Evolutionary conservation across 2,329 filamentous ascomycete species (phyloP).

Genomic region (Gaeumannomyces tritici): DNA sequence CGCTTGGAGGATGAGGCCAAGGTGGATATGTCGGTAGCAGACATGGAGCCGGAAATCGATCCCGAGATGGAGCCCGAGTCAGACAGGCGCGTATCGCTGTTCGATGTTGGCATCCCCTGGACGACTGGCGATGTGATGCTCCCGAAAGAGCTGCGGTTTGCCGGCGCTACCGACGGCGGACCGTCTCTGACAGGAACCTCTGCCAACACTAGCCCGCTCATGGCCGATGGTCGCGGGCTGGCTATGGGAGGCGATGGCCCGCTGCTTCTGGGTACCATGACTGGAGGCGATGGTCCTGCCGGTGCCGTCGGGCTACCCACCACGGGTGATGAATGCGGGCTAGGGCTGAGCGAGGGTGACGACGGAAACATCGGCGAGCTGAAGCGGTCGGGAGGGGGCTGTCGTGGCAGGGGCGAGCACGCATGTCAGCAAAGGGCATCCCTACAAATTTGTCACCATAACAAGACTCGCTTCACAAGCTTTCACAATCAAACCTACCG

Average conservation of each 20-base stretch:
- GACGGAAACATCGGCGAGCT: neutral
- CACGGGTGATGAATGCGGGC: neutral
- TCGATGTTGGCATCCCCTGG: neutral
- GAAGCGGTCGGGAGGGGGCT: neutral
- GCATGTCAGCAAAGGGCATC: neutral
- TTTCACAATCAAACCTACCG: conserved; percentile 13
- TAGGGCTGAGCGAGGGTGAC: neutral
- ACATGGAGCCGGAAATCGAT: neutral
- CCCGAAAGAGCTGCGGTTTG: neutral
- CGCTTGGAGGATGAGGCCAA: conserved; percentile 17
- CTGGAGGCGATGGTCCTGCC: neutral
- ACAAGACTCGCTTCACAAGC: conserved; percentile 2
- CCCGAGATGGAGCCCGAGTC: neutral
- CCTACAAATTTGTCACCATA: neutral
- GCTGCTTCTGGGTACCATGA: neutral
- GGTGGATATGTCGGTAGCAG: neutral
- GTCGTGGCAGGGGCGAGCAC: neutral
- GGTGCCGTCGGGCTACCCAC: neutral
- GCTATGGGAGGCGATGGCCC: neutral
- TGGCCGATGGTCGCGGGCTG: neutral
- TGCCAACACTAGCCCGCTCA: neutral
- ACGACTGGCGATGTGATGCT: neutral
- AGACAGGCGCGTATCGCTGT: conserved; percentile 8
- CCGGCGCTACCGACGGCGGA: neutral
- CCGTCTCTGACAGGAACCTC: neutral